Conservation (phyloP, 192 early-diverging fungal genomes). For the Coemansia sp. region DNA sequence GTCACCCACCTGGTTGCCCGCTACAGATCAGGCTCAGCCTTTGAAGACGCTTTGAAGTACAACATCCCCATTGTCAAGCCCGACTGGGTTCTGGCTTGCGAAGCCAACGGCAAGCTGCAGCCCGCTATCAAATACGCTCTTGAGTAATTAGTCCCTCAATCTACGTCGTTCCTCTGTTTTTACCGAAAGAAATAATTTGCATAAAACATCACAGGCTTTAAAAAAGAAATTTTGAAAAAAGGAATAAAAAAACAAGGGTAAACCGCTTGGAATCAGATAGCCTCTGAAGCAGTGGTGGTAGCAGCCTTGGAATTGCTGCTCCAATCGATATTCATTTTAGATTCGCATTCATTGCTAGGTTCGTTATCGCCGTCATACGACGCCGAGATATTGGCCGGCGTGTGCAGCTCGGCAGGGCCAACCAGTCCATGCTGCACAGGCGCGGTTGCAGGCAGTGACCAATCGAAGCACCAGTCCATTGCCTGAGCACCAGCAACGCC, state of each 20-base stretch:
- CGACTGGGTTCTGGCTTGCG: slow-evolving; percentile 93
- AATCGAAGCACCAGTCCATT: slow-evolving; percentile 47
- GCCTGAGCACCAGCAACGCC: slow-evolving; percentile 11
- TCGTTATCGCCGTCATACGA: not conserved
- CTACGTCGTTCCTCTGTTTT: not conserved
- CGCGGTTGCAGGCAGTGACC: slow-evolving; percentile 9
- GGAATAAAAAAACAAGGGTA: not conserved
- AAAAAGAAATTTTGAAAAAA: not conserved
- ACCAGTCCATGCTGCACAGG: not conserved
- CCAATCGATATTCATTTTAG: not conserved
- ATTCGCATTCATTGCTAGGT: not conserved
- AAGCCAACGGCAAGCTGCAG: slow-evolving; percentile 87
- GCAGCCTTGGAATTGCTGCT: not conserved
- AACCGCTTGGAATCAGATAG: not conserved
- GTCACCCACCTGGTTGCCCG: slow-evolving; percentile 93
- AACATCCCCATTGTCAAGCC: slow-evolving; percentile 96
- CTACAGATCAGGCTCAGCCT: slow-evolving; percentile 79
- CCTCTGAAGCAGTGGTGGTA: not conserved
- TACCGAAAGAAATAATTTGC: not conserved
- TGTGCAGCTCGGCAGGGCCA: not conserved
- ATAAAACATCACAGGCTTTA: not conserved
- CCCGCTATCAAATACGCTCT: slow-evolving; percentile 53
- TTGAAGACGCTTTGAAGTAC: slow-evolving; percentile 80
- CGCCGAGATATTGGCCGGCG: not conserved
- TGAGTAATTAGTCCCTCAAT: slow-evolving; percentile 4